Evolutionary conservation across 2,329 filamentous ascomycete species (phyloP).

Genomic region (Epichloe coenophiala): DNA sequence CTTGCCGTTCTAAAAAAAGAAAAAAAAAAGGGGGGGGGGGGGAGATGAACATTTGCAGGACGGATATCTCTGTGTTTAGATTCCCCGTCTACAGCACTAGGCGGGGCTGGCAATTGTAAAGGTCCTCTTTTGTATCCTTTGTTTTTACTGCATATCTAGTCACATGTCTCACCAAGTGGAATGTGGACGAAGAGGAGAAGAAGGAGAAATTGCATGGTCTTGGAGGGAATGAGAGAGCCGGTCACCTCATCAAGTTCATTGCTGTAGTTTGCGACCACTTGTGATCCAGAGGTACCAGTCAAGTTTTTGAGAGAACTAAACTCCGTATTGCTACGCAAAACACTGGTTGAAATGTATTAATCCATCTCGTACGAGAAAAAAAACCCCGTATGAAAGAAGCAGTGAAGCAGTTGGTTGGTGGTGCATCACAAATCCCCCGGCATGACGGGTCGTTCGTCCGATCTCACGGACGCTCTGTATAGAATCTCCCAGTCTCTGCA

Average conservation of each 20-base stretch:
- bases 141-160: not conserved
- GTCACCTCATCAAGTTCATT: constrained; percentile 17
- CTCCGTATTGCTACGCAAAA: too few species aligned
- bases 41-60: not conserved
- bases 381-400: not conserved
- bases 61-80: not conserved
- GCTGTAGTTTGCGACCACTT: not conserved
- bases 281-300: too few species aligned
- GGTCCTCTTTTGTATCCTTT: not conserved
- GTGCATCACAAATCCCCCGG: not conserved
- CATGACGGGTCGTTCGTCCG: not conserved
- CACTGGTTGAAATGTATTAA: not conserved
- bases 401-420: too few species aligned
- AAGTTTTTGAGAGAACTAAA: too few species aligned
- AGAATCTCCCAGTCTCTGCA: constrained; percentile 5
- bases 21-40: too few species aligned
- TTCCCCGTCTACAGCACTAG: not conserved
- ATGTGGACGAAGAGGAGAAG: constrained; percentile 3
- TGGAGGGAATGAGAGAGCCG: constrained; percentile 25
- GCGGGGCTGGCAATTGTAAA: not conserved
- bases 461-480: not conserved
- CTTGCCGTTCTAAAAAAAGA: not conserved
- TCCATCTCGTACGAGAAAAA: not conserved
- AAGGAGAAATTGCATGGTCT: constrained; percentile 11
- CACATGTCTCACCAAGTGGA: not conserved